Conservation (phyloP, 2,329 filamentous ascomycete genomes). For the Periglandula ipomoeae region DNA sequence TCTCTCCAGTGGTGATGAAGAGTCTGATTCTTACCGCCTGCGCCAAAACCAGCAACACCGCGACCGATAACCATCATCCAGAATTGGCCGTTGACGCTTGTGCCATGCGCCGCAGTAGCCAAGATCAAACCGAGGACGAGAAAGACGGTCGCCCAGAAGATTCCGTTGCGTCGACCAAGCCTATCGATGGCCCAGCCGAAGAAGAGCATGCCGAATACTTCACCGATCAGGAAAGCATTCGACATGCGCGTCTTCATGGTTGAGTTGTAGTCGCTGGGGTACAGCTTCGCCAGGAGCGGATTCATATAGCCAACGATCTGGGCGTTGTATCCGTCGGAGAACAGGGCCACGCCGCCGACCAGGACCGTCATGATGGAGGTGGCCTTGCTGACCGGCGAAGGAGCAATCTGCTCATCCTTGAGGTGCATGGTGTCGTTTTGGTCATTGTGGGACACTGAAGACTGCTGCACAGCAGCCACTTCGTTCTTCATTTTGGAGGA, state of each 20-base stretch:
- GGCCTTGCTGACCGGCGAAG: too few relatives aligned
- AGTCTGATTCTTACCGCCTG: conserved; percentile 27
- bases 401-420: too few relatives aligned
- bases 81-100: conserved; percentile 34
- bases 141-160: conserved; percentile 34
- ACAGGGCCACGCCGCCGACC: conserved; percentile 18
- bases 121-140: conserved; percentile 36
- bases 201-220: conserved; percentile 31
- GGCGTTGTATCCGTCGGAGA: conserved; percentile 26
- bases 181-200: conserved; percentile 35
- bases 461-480: too few relatives aligned
- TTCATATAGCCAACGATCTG: conserved; percentile 26
- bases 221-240: conserved; percentile 30
- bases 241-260: conserved; percentile 28
- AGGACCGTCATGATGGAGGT: too few relatives aligned
- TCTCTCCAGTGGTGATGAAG: too few relatives aligned
- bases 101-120: conserved; percentile 32
- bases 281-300: conserved; percentile 20
- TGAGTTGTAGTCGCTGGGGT: conserved; percentile 22
- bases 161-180: conserved; percentile 35
- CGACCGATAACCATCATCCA: conserved; percentile 42
- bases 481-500: too few relatives aligned
- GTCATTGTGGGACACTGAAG: too few relatives aligned
- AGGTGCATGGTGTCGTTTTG: too few relatives aligned
- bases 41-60: conserved; percentile 37